Evolutionary conservation across 1,139 yeast species (phyloP), one percentile per base, ranked within the genome.

Genomic region (Nakaseomyces kungkrabaensis): DNA sequence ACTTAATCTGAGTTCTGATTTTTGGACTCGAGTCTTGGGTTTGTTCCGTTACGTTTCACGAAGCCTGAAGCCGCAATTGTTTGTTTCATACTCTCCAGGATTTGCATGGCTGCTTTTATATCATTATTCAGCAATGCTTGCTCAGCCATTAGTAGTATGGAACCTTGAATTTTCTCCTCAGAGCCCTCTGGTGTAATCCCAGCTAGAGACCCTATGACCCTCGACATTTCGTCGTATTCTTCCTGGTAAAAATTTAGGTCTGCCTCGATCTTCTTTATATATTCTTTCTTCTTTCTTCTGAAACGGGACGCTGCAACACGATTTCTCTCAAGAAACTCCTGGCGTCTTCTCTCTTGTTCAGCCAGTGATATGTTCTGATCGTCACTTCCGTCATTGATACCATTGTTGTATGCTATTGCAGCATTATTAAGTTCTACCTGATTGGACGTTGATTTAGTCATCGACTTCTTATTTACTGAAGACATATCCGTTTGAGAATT

Each of bases 221-320:
- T 47, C 4, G 81, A 76, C 50, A 89, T 69, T 47, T 79, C 79
- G 40, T 84, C 77, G 67, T 87, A 89, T 51, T 90, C 94, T 11
- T 75, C 67, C 24, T 87, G 76, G 65, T 81, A 87, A 59, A 78
- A 82, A 34, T 74, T 75, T 66, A 77, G 74, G 63, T 89, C 95
- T 46, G 76, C 80, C 65, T 90, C 95, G 78, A 92, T 82, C 57
- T 83, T 85, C 52, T 79, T 82, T 43, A 88, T 77, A 74, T 86
- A 84, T 64, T 87, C 90, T 70, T 94, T 92, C 75, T 92, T 94
- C 49, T 97, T 78, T 68, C 87, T 95, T 52, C 99, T 79, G 71
- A 97, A 94, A 67, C 89, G 90, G 38, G 94, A 81, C 0, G 98
- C 98, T 0, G 99, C 99, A 11, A 92, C 80, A 54, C 98, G 76